These are phyloP conservation scores for Bretschneidera sinensis DNA, from an alignment of 345 rosid genomes.

Conservation along the genomic window DNA sequence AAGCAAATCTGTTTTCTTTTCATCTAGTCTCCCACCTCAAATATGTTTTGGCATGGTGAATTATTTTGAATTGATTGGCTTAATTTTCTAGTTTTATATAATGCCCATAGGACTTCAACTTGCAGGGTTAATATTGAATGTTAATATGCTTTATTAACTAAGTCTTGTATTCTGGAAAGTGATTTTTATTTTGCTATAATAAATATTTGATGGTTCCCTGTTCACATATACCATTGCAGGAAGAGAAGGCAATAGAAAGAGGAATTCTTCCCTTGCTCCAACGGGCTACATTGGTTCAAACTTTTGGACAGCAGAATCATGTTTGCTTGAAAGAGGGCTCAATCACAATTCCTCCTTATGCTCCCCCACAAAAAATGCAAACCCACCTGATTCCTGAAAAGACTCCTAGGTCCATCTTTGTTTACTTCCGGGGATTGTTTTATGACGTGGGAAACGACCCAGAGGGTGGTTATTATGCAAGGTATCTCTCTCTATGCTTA, in stretches of 20 bases:
- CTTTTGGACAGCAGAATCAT: constrained; percentile 95
- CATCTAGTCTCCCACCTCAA: background rate
- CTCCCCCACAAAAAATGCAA: constrained; percentile 98
- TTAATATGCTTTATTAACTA: too few relatives aligned
- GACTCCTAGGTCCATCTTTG: constrained; percentile 91
- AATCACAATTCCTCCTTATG: constrained; percentile 95
- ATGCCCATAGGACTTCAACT: too few relatives aligned
- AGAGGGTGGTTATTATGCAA: constrained; percentile 98
- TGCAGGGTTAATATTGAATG: background rate
- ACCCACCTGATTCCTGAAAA: constrained; percentile 76
- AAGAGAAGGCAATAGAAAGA: constrained; percentile 96
- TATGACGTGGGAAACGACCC: constrained; percentile 97
- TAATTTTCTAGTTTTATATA: too few relatives aligned
- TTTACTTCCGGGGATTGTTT: constrained; percentile 93
- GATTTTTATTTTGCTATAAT: background rate
- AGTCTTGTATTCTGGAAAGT: background rate
- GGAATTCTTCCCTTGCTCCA: constrained; percentile 85
- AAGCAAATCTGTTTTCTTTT: constrained; percentile 13
- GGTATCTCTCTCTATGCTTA: constrained; percentile 40
- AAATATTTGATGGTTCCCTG: constrained; percentile 8
- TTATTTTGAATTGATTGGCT: constrained; percentile 1
- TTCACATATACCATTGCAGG: constrained; percentile 37
- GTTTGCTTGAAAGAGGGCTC: constrained; percentile 96
- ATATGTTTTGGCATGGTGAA: background rate
- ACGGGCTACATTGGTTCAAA: constrained; percentile 96